Evolutionary conservation across 257 asterid species (phyloP).

Genomic region (Perilla frutescens): DNA sequence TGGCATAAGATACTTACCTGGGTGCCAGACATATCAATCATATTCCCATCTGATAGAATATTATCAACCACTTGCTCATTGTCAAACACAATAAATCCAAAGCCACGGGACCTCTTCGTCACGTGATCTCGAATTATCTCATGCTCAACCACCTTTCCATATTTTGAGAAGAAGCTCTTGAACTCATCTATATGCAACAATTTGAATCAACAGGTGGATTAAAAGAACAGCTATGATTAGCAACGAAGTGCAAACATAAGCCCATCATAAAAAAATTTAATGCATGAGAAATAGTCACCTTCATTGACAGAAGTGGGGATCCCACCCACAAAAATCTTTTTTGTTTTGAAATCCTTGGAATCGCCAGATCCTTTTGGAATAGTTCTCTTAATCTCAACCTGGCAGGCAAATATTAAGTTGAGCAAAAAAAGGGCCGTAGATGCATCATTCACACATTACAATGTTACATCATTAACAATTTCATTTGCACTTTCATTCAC

Average conservation of each 20-base stretch:
- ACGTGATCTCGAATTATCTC: conserved; percentile 91
- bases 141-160: conserved; percentile 82
- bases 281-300: conserved; percentile 49
- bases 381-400: conserved; percentile 98
- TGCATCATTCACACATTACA: background rate
- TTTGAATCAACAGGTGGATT: background rate
- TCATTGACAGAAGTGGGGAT: conserved; percentile 79
- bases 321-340: conserved; percentile 93
- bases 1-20: conserved; percentile 61
- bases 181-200: conserved; percentile 62
- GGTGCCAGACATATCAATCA: conserved; percentile 91
- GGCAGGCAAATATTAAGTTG: conserved; percentile 23
- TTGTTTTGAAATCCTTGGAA: conserved; percentile 84
- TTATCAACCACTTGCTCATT: conserved; percentile 81
- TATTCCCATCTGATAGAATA: conserved; percentile 78
- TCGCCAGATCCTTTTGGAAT: conserved; percentile 91
- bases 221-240: background rate
- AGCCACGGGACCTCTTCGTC: conserved; percentile 92
- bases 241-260: background rate
- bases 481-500: background rate
- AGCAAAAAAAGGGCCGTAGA: background rate
- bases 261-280: background rate
- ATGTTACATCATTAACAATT: background rate
- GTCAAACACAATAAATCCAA: conserved; percentile 92
- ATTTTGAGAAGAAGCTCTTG: conserved; percentile 80